These are phyloP conservation scores for Glycine soja DNA, from an alignment of 306 rosid species.

Conservation along the genomic window DNA sequence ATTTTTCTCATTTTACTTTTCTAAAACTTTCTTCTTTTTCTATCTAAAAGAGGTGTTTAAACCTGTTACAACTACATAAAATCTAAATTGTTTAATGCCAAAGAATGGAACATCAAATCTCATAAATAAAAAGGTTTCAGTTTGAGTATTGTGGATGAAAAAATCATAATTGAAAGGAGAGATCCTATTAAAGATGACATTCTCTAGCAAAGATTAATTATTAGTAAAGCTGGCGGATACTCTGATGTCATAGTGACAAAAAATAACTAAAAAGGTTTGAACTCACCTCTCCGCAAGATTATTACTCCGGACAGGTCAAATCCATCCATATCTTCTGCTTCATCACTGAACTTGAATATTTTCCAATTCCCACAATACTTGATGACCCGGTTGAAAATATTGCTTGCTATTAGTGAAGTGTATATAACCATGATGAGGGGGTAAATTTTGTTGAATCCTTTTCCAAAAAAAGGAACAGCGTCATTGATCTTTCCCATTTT, in stretches of 20 bases:
- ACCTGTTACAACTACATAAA: too few relatives aligned
- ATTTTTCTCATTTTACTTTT: not conserved
- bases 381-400: conserved; percentile 74
- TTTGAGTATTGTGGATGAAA: too few relatives aligned
- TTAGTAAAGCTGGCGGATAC: too few relatives aligned
- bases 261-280: conserved; percentile 13
- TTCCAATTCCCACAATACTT: conserved; percentile 81
- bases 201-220: too few relatives aligned
- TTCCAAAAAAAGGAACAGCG: conserved; percentile 94
- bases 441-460: conserved; percentile 84
- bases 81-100: too few relatives aligned
- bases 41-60: too few relatives aligned
- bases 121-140: too few relatives aligned
- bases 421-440: conserved; percentile 95
- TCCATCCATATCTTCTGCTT: conserved; percentile 84
- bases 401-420: conserved; percentile 77
- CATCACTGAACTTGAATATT: conserved; percentile 68
- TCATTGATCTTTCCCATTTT: conserved; percentile 91
- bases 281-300: conserved; percentile 79
- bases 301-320: conserved; percentile 90
- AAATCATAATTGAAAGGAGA: too few relatives aligned
- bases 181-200: too few relatives aligned
- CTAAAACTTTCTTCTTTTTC: too few relatives aligned
- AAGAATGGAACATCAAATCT: too few relatives aligned
- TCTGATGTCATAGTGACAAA: too few relatives aligned